Evolutionary conservation across 257 asterid species (phyloP).

Genomic region (Phtheirospermum japonicum): DNA sequence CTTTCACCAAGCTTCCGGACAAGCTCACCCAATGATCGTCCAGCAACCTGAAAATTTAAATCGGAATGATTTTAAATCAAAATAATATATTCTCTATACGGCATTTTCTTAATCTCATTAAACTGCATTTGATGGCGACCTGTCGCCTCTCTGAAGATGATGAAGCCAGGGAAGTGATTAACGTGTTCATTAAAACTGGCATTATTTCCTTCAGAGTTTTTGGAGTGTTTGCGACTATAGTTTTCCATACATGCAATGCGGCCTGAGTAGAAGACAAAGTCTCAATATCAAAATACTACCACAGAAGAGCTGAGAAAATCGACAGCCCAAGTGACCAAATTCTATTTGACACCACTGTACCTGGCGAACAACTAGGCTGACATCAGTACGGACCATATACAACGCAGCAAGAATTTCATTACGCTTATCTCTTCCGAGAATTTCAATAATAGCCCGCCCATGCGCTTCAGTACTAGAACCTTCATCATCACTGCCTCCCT

Average conservation of each 20-base stretch:
- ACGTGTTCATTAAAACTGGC: slow-evolving; percentile 95
- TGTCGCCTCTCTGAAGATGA: slow-evolving; percentile 96
- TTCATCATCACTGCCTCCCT: slow-evolving; percentile 99
- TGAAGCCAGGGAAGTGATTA: slow-evolving; percentile 90
- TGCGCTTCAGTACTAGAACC: slow-evolving; percentile 99
- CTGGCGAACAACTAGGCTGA: slow-evolving; percentile 96
- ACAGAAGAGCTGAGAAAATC: slow-evolving; percentile 22
- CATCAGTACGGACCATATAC: slow-evolving; percentile 98
- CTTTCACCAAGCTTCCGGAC: slow-evolving; percentile 99
- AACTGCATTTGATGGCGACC: slow-evolving; percentile 42
- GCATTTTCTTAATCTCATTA: slow-evolving; percentile 18
- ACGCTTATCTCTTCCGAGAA: slow-evolving; percentile 93
- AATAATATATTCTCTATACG: slow-evolving; percentile 16
- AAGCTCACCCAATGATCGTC: slow-evolving; percentile 95
- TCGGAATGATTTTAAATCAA: slow-evolving; percentile 14
- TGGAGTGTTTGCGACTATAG: slow-evolving; percentile 98
- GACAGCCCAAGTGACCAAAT: slow-evolving; percentile 24
- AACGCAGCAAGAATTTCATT: slow-evolving; percentile 98
- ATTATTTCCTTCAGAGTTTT: slow-evolving; percentile 94
- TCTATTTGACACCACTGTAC: slow-evolving; percentile 38
- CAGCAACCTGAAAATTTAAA: slow-evolving; percentile 72
- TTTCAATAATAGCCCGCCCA: slow-evolving; percentile 97
- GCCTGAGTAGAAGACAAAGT: slow-evolving; percentile 51
- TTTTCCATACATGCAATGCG: slow-evolving; percentile 99
- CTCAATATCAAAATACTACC: slow-evolving; percentile 23